A percentile compares a stretch with the other conserved stretches of the same genome.
phyloP scores from a whole-genome alignment of 1,284 basidiomycete species.

The Papiliotrema flavescens region DNA sequence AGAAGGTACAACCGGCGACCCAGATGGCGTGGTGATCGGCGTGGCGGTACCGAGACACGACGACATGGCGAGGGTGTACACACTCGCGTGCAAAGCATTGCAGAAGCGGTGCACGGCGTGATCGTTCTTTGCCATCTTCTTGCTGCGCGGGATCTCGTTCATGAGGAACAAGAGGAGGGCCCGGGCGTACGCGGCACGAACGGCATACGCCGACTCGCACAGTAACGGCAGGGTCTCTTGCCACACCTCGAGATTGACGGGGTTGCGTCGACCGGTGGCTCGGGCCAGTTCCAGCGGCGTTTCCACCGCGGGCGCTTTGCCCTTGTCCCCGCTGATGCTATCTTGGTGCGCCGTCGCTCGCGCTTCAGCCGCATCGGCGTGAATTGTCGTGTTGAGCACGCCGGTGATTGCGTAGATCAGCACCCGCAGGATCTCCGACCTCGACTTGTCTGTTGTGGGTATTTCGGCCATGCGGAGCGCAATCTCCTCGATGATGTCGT shows the following conservation, averaged over 20 bases:
- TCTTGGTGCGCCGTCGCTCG: background rate
- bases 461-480: constrained; percentile 63
- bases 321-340: constrained; percentile 19
- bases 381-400: constrained; percentile 34
- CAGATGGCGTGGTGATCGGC: background rate
- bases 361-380: constrained; percentile 33
- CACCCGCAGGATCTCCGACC: constrained; percentile 65
- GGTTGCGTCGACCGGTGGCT: constrained; percentile 56
- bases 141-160: constrained; percentile 61
- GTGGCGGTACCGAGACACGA: constrained; percentile 55
- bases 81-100: constrained; percentile 69
- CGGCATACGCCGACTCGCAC: constrained; percentile 67
- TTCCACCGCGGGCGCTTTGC: constrained; percentile 35
- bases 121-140: background rate
- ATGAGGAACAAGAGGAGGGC: constrained; percentile 68
- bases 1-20: background rate
- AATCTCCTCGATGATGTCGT: constrained; percentile 84
- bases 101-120: constrained; percentile 57
- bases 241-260: constrained; percentile 76
- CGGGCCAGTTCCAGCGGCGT: constrained; percentile 24
- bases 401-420: constrained; percentile 40
- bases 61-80: constrained; percentile 72
- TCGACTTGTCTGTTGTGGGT: constrained; percentile 51
- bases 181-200: constrained; percentile 72
- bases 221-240: constrained; percentile 80